A percentile compares a stretch with the other conserved stretches of the same genome.
Conservation (phyloP, 2,329 filamentous ascomycete species). For the Stachybotrys echinatus region DNA sequence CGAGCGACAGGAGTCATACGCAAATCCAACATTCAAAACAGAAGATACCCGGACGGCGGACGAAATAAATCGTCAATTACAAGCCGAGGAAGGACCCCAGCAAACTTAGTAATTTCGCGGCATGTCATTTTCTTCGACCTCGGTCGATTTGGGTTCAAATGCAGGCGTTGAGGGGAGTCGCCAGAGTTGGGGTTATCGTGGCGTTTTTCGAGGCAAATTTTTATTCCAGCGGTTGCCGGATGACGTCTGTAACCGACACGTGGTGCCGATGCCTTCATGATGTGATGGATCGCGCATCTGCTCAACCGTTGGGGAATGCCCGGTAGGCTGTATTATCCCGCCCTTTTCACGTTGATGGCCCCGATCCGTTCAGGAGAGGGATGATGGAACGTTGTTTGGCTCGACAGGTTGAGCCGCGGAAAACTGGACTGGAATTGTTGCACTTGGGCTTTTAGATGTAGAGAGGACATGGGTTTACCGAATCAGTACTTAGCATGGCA, state of each 20-base stretch:
- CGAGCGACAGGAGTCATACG: constrained; percentile 27
- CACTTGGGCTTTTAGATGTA: background rate
- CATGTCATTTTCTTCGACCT: background rate
- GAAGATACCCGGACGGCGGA: constrained; percentile 44
- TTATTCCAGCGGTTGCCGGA: background rate
- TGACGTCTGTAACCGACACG: too few species aligned
- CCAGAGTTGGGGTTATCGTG: background rate
- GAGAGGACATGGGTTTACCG: background rate
- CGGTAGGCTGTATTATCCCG: background rate
- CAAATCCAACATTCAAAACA: constrained; percentile 29
- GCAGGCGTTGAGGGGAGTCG: background rate
- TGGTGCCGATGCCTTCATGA: too few species aligned
- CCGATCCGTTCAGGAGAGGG: background rate
- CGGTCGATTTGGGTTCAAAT: background rate
- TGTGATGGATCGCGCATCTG: background rate
- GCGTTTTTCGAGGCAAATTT: background rate
- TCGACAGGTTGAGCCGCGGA: background rate
- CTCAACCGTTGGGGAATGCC: background rate
- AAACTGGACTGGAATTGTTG: background rate
- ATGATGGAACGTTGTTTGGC: background rate
- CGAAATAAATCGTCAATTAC: constrained; percentile 50
- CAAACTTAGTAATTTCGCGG: background rate
- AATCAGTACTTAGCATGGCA: background rate
- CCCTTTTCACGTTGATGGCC: background rate
- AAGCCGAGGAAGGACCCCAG: constrained; percentile 24